Base-by-base conservation (phyloP, 805 yeast species). In the Barnettozyma siamensis region DNA sequence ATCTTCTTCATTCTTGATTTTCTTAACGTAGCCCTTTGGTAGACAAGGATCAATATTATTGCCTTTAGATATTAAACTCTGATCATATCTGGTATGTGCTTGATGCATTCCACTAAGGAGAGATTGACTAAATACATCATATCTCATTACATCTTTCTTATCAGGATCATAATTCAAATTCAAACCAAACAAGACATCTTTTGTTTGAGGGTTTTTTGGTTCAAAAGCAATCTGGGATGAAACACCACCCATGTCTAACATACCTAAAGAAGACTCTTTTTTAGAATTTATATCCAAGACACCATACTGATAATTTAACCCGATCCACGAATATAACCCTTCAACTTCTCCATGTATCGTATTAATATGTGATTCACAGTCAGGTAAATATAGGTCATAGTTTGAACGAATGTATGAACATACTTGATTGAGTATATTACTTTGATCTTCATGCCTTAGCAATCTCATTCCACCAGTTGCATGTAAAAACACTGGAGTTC, bases 191-290 rank as follows among this genome's bases (percentile, higher is more conserved):
- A 78, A 53, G 32, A 70, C 67, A 38, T 73, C 72, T 44, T 74
- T 78, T 42, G 32, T 42, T 10, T 72, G 77, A 1, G 73, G 64
- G 17, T 46, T 37, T 49, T 72, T 71, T 1, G 87, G 86, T 55
- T 71, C 76, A 50, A 79, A 80, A 3, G 78, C 78, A 17, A 80
- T 74, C 53, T 80, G 86, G 0, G 96, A 86, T 1, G 96, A 88
- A 0, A 97, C 98, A 5, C 99, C 99, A 13, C 99, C 99, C 98
- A 93, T 91, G 59, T 93, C 99, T 85, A 93, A 80, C 52, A 89
- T 91, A 0, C 86, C 87, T 45, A 69, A 77, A 0, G 83, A 72
- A 21, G 29, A 26, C 19, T 15, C 34, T 68, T 53, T 48, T 10
- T 47, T 50, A 1, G 68, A 67, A n/a, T 55, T 40, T 3, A 42